Evolutionary conservation across 139 green algal species (phyloP), one percentile per base, ranked within the genome.

Genomic region (Chlamydomonas sp.): DNA sequence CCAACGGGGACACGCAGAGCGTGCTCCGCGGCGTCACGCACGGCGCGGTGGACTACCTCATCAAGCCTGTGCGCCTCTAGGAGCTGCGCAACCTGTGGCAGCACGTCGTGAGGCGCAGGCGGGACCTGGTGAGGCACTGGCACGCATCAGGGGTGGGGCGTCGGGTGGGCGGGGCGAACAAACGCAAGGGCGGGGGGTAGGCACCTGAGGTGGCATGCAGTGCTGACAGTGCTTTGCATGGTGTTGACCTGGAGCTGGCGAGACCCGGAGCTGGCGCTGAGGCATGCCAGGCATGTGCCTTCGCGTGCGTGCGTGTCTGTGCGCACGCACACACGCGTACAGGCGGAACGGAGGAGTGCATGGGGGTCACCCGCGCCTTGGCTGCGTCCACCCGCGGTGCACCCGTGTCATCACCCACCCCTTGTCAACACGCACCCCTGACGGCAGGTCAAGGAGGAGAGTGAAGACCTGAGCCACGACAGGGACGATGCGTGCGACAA

Each of bases 81-180:
- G 93, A 98, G 82, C 82, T 98, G 35, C 76, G 85, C 2, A 97
- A 97, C 70, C 85, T 98, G 5, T 98, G 94, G 94, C 94, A 98
- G 83, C 93, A 98, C 73, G 92, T 98, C 4, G 77, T 98, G 5
- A 77, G 91, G 2, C 77, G 89, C 13, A 74, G 69, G 33, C 54
- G 69, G 35, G 70, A 76, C 16, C 16, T 71, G 36, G 70, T 70
- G 35, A 67, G 60, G 8, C 24, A 6, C 24, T 36, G 47, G 22
- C 22, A 57, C 47, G 47, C 47, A 39, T 6, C 47, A 60, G 28
- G 5, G 26, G n/a, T 61, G 6, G 28, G 37, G 6, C 6, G 10
- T 38, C 43, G 59, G 20, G 13, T 43, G 28, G 8, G 26, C 59
- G 29, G 6, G 8, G 22, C n/a, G n/a, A n/a, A n/a, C n/a, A n/a